These are phyloP conservation scores for Parathielavia appendiculata DNA, from an alignment of 495 filamentous ascomycete species.

Conservation along the genomic window DNA sequence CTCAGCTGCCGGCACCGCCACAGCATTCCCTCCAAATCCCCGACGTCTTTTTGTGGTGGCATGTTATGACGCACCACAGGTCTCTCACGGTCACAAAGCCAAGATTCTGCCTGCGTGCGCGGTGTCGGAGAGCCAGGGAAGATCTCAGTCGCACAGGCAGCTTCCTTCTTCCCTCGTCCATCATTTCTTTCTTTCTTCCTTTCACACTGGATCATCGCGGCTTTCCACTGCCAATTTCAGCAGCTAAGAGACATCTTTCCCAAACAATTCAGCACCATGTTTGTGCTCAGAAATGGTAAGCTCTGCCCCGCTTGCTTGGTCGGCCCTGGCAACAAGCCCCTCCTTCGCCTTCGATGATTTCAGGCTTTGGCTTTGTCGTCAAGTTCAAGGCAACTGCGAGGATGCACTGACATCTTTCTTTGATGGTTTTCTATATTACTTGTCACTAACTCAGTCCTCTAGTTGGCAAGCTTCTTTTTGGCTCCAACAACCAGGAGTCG, in stretches of 20 bases:
- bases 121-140: neutral
- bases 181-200: neutral
- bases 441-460: slow-evolving; percentile 18
- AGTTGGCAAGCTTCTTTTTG: slow-evolving; percentile 93
- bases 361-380: neutral
- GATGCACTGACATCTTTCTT: neutral
- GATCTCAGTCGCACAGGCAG: neutral
- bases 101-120: slow-evolving; percentile 18
- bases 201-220: neutral
- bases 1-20: slow-evolving; percentile 23
- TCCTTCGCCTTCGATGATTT: neutral
- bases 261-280: slow-evolving; percentile 21
- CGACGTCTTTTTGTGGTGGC: slow-evolving; percentile 11
- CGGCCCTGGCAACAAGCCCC: neutral
- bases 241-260: neutral
- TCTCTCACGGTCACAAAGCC: slow-evolving; percentile 19
- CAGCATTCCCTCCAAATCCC: slow-evolving; percentile 19
- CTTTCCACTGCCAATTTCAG: neutral
- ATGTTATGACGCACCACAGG: slow-evolving; percentile 32
- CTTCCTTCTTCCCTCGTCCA: neutral
- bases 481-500: slow-evolving; percentile 80
- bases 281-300: slow-evolving; percentile 33
- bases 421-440: neutral
- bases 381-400: neutral
- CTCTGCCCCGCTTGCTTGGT: slow-evolving; percentile 13